phyloP scores from a whole-genome alignment of 1,284 basidiomycete species.

The Flammula alnicola region DNA sequence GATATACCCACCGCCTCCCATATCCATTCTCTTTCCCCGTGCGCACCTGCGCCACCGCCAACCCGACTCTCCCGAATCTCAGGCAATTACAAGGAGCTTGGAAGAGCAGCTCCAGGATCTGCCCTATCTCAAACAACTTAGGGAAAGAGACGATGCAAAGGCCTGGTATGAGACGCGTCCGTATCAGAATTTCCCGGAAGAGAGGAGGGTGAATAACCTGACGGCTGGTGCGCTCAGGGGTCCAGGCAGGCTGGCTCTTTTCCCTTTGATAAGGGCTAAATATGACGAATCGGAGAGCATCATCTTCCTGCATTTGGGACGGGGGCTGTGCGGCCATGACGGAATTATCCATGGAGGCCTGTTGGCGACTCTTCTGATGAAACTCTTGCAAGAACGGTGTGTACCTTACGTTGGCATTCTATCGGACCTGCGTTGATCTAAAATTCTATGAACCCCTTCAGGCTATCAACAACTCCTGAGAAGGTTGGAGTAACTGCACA shows the following conservation, averaged over 20 bases:
- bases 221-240: slow-evolving; percentile 86
- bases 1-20: slow-evolving; percentile 41
- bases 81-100: slow-evolving; percentile 61
- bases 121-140: slow-evolving; percentile 59
- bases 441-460: slow-evolving; percentile 32
- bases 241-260: slow-evolving; percentile 81
- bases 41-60: slow-evolving; percentile 72
- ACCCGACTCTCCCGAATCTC: slow-evolving; percentile 64
- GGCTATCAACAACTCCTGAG: slow-evolving; percentile 83
- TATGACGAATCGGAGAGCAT: slow-evolving; percentile 76
- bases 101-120: slow-evolving; percentile 75
- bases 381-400: slow-evolving; percentile 79
- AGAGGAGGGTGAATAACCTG: slow-evolving; percentile 76
- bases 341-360: slow-evolving; percentile 95
- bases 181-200: slow-evolving; percentile 71
- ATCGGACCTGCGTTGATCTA: too few relatives aligned
- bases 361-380: slow-evolving; percentile 93
- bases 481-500: slow-evolving; percentile 94
- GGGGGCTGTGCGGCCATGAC: slow-evolving; percentile 89
- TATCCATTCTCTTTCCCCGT: slow-evolving; percentile 69
- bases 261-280: slow-evolving; percentile 76
- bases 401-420: too few relatives aligned
- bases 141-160: slow-evolving; percentile 48
- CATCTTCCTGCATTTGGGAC: slow-evolving; percentile 81
- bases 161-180: slow-evolving; percentile 83